These are phyloP conservation scores for Fusarium tricinctum DNA, from an alignment of 2,329 filamentous ascomycete species.

Conservation along the genomic window DNA sequence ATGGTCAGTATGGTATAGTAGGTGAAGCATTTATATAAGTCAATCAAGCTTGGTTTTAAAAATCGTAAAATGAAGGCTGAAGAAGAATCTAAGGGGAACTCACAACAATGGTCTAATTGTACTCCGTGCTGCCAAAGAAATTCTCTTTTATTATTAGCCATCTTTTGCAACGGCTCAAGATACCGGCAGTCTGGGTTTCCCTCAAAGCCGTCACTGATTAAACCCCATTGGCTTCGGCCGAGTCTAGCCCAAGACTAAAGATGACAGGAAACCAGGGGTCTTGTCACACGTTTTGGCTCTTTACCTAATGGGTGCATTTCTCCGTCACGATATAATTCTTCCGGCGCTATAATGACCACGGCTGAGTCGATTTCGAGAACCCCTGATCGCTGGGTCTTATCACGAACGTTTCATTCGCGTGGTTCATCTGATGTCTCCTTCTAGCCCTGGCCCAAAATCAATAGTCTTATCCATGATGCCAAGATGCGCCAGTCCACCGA, in stretches of 20 bases:
- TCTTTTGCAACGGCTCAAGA: not conserved
- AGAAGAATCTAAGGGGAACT: no score
- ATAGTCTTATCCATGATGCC: conserved; percentile 10
- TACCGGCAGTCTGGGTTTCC: not conserved
- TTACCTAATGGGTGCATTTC: conserved; percentile 5
- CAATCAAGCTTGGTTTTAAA: no score
- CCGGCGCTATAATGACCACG: conserved; percentile 16
- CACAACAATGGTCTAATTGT: no score
- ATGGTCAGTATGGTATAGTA: no score
- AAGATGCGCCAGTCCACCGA: conserved; percentile 3
- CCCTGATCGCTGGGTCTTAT: not conserved
- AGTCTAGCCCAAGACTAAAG: not conserved
- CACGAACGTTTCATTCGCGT: conserved; percentile 3
- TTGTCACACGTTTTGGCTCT: not conserved
- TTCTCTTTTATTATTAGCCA: no score
- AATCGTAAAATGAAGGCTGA: no score
- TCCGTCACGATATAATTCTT: conserved; percentile 11
- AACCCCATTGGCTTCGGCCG: not conserved
- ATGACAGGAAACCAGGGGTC: not conserved
- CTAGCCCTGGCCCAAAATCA: conserved; percentile 7
- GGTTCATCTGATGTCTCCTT: not conserved
- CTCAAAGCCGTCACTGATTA: not conserved
- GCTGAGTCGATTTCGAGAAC: not conserved
- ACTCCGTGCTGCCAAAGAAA: no score
- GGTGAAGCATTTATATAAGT: not conserved